Conservation (phyloP, 208 protist species). For the Acanthamoeba lenticulata region DNA sequence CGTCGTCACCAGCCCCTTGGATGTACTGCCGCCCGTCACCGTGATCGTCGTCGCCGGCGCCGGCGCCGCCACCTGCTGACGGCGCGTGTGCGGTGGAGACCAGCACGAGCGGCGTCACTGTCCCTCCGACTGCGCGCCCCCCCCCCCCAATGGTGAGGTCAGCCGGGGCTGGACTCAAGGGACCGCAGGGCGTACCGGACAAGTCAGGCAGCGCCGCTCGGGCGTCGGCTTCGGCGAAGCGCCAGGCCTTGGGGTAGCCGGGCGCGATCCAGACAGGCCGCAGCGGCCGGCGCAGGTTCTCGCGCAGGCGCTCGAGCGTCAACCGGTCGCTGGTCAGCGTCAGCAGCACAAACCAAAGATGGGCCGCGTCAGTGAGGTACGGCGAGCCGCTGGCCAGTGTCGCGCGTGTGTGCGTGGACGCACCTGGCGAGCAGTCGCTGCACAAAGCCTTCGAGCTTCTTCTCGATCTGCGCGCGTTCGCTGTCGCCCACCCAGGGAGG, state of each 20-base stretch:
- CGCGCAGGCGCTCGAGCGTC: background rate
- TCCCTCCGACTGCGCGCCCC: background rate
- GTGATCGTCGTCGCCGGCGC: too few species aligned
- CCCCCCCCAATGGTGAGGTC: too few species aligned
- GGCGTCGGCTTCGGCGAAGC: background rate
- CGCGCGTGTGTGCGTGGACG: too few species aligned
- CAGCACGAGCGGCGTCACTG: background rate
- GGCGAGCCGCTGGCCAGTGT: too few species aligned
- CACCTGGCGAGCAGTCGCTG: constrained; percentile 2
- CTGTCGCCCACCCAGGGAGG: constrained; percentile 51
- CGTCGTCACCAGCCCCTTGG: constrained; percentile 50
- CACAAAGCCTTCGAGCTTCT: constrained; percentile 8
- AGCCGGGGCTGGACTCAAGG: too few species aligned
- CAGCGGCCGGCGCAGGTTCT: background rate
- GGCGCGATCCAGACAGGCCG: constrained; percentile 3
- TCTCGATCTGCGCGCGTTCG: background rate
- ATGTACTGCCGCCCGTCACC: background rate
- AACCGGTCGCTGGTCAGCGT: background rate
- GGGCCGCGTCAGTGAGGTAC: too few species aligned
- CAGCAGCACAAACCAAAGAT: too few species aligned
- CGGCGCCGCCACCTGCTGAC: too few species aligned
- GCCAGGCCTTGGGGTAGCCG: background rate
- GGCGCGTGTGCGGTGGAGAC: background rate
- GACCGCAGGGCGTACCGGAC: background rate
- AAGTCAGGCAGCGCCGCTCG: background rate